Evolutionary conservation across 1,139 yeast genomes (phyloP), one percentile per base, ranked within the genome.

Genomic region (Sporopachydermia cereana): DNA sequence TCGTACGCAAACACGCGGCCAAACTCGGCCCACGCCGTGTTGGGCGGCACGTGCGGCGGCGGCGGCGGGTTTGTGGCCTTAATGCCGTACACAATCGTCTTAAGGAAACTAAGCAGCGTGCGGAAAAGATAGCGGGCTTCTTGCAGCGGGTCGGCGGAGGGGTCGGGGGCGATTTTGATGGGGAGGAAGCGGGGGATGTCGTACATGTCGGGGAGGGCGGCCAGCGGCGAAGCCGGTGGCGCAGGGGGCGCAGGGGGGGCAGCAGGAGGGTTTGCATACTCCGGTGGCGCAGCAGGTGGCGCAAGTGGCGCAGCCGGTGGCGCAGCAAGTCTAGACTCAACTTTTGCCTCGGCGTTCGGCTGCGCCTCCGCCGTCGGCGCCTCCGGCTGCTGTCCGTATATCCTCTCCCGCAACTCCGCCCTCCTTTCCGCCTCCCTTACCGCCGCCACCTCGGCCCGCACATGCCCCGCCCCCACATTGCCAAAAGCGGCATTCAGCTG

Each of bases 11-110:
- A 80, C 29, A 85, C 76, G 51, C 95, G 77, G 0, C 96, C 95
- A 14, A 84, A 75, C 51, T 86, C 94, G 51, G 84, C 80, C 97
- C 97, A 91, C 42, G 77, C 77, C 21, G 79, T 75, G 24, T 78
- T 71, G 45, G 74, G 79, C 42, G 76, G 75, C 7, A 84, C 77
- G 47, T 75, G 74, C 1, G 78, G 73, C 3, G 79, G 80, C 0
- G 91, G 84, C 2, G 93, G 84, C 1, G 96, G 95, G 57, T 89
- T 91, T 59, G 95, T 88, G 48, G 80, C 80, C 58, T 88, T 88
- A 53, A 93, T 69, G 1, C 96, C 96, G 62, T 83, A 86, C 54
- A 91, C 82, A 42, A 89, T 85, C 0, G 96, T 85, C 57, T 91
- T 88, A 56, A 91, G 67, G 57, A 91, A 93, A 3, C 91, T 83